Evolutionary conservation across 164 flowering plant genomes (phyloP).

Genomic region (Santalum album): DNA sequence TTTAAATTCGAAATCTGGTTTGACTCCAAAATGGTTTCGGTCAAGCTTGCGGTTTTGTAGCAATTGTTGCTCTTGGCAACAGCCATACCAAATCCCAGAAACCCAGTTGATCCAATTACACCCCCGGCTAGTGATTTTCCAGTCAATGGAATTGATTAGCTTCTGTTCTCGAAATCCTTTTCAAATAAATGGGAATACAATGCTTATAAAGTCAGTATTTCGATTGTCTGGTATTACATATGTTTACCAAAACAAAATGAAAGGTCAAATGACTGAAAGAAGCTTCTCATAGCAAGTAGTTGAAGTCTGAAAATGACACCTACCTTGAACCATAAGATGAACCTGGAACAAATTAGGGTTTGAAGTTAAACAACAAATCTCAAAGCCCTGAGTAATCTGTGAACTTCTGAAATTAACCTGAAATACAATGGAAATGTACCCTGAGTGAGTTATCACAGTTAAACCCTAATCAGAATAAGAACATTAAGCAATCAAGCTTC

Average conservation of each 20-base stretch:
- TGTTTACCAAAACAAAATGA: constrained; percentile 1
- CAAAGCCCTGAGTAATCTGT: background rate
- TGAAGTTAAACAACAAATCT: no score
- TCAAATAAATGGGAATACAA: constrained; percentile 5
- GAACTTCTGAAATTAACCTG: constrained; percentile 17
- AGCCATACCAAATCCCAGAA: constrained; percentile 38
- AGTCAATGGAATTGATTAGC: background rate
- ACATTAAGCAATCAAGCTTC: background rate
- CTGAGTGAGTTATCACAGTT: no score
- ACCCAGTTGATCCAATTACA: no score
- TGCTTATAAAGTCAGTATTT: constrained; percentile 17
- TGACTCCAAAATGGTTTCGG: constrained; percentile 35
- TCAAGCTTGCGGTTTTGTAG: constrained; percentile 30
- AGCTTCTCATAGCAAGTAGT: constrained; percentile 10
- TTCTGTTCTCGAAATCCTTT: background rate
- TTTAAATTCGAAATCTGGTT: constrained; percentile 31
- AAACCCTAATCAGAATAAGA: no score
- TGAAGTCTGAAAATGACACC: constrained; percentile 13
- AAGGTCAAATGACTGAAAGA: constrained; percentile 13
- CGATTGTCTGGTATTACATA: background rate
- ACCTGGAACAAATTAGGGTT: no score
- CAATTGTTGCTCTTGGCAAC: constrained; percentile 53
- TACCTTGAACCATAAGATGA: constrained; percentile 4
- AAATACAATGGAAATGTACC: no score
- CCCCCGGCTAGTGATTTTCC: background rate